Evolutionary conservation across 306 rosid genomes (phyloP), one percentile per base, ranked within the genome.

Genomic region (Oemleria cerasiformis): DNA sequence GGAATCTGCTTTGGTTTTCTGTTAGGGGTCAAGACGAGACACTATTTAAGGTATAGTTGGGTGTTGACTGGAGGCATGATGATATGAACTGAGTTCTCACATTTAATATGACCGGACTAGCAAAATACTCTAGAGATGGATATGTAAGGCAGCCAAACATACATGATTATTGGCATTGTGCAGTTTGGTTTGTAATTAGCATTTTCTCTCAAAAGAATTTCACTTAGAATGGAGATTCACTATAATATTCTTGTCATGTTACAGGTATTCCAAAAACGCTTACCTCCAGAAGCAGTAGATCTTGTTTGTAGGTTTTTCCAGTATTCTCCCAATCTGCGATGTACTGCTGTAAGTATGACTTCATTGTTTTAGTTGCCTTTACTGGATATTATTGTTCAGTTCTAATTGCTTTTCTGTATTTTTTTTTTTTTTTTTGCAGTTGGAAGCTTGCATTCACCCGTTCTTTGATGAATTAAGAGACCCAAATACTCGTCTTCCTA

Each of bases 381-480:
- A 12, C 55, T 62, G 10, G 36, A 43, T 74, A 41, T 38, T 65
- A 40, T 56, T 36, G 4, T 62, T 8, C 40, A 69, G 53, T 11
- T 10, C 36, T 63, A n/a, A 49, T 61, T 48, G 34, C 68, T 50
- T 69, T 73, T 48, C 14, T 68, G 42, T 53, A 59, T 47, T 74
- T 17, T 71, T 63, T 58, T 75, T 53, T 48, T 47, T 74, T 74
- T 17, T 71, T 63, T 58, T 77, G 76, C 86, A 94, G 99, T 73
- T 94, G 91, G 99, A 94, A 84, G 99, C 99, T 79, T 94, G 99
- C 82, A 76, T 94, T 83, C 99, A 94, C 71, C 97, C 99, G 13
- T 94, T 94, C 96, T 94, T 94, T 67, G 99, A 94, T 81, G 99
- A 94, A 80, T 73, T 94, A 77, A 89, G 99, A 84, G 97, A 94